phyloP scores from a whole-genome alignment of 108 stramenopile genomes.

The Poteriospumella lacustris region DNA sequence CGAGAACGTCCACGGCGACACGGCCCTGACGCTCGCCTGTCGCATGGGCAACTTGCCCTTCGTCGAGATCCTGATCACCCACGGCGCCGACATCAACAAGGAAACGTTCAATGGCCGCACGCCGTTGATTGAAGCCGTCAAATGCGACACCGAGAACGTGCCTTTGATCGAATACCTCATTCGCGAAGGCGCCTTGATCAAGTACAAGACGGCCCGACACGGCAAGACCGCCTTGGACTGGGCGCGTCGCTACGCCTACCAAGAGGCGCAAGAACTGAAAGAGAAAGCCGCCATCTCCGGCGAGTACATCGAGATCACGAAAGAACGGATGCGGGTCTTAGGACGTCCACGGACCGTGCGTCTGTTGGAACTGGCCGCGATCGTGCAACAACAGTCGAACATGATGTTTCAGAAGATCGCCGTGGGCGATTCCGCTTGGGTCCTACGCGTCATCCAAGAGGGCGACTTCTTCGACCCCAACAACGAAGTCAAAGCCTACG shows the following conservation, averaged over 20 bases:
- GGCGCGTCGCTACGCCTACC: not conserved
- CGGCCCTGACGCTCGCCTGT: conserved; percentile 19
- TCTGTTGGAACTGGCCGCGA: not conserved
- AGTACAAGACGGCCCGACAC: not conserved
- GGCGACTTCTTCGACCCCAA: conserved; percentile 5
- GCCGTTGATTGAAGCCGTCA: conserved; percentile 15
- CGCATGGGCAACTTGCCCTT: not conserved
- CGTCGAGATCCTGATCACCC: conserved; percentile 10
- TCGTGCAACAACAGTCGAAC: conserved; percentile 13
- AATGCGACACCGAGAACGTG: not conserved
- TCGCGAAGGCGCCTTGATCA: not conserved
- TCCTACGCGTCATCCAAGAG: not conserved
- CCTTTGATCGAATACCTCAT: conserved; percentile 3
- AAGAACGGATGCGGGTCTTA: not conserved
- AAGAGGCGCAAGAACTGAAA: not conserved
- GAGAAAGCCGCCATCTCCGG: not conserved
- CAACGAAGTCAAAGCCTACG: not conserved
- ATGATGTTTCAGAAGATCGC: conserved; percentile 9
- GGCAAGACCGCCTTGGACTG: conserved; percentile 11
- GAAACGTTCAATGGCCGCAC: conserved; percentile 21
- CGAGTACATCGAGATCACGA: not conserved
- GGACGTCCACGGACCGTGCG: not conserved
- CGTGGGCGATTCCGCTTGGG: not conserved
- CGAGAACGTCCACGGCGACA: conserved; percentile 19
- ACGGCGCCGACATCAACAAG: conserved; percentile 24